phyloP scores from a whole-genome alignment of 2,329 filamentous ascomycete species.

The Alternaria sp. region DNA sequence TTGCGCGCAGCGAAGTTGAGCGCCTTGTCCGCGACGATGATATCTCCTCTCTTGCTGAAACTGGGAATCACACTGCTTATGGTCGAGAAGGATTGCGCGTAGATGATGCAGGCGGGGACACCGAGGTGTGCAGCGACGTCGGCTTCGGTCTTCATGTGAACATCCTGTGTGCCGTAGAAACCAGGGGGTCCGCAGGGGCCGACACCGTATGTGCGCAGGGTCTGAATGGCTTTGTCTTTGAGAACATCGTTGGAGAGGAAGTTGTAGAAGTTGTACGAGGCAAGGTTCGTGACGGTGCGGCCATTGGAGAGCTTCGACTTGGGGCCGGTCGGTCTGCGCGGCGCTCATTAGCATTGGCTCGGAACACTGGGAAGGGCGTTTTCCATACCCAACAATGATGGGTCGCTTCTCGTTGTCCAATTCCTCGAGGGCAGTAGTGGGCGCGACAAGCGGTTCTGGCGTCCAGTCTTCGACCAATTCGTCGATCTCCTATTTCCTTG shows the following conservation, averaged over 20 bases:
- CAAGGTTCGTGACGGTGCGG: constrained; percentile 89
- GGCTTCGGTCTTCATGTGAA: constrained; percentile 95
- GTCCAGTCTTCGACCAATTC: constrained; percentile 96
- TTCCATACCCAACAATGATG: constrained; percentile 79
- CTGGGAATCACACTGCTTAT: constrained; percentile 96
- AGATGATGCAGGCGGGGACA: constrained; percentile 88
- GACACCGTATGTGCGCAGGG: constrained; percentile 92
- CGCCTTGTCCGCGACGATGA: constrained; percentile 93
- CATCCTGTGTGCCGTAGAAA: constrained; percentile 98
- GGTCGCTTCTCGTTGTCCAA: constrained; percentile 83
- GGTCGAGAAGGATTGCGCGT: constrained; percentile 94
- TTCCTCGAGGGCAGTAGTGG: constrained; percentile 76
- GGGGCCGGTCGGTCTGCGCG: constrained; percentile 78
- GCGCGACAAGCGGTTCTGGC: constrained; percentile 85
- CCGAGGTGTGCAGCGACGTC: constrained; percentile 92
- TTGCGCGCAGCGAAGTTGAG: constrained; percentile 95
- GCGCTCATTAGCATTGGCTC: constrained; percentile 15
- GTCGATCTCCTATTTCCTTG: constrained; percentile 75
- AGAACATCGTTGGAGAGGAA: constrained; percentile 90
- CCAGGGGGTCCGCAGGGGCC: constrained; percentile 95
- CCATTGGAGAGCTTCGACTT: constrained; percentile 89
- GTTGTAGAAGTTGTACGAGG: constrained; percentile 97
- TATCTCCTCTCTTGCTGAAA: constrained; percentile 95
- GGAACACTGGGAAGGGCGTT: neutral
- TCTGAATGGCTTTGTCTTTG: constrained; percentile 94